phyloP scores from a whole-genome alignment of 1,284 basidiomycete genomes.

The Ganoderma boninense region DNA sequence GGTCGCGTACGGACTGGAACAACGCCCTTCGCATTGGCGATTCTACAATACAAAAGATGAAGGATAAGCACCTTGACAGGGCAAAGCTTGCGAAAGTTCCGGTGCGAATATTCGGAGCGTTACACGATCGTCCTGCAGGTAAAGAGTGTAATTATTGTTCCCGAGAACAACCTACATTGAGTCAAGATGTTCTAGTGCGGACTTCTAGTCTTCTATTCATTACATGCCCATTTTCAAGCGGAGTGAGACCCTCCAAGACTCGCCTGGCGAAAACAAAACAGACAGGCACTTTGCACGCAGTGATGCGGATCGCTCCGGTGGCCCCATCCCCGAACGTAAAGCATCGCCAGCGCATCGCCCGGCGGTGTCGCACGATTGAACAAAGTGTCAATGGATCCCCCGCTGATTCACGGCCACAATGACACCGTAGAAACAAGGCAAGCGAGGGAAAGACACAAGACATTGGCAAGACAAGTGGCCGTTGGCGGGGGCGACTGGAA shows the following conservation, averaged over 20 bases:
- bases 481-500: neutral
- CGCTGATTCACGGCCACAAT: neutral
- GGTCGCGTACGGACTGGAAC: neutral
- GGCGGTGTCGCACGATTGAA: neutral
- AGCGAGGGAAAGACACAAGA: neutral
- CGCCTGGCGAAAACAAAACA: neutral
- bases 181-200: slow-evolving; percentile 8
- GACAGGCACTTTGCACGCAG: neutral
- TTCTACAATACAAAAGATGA: neutral
- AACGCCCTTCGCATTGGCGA: neutral
- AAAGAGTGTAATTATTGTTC: neutral
- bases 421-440: neutral
- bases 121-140: neutral
- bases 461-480: neutral
- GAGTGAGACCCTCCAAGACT: neutral
- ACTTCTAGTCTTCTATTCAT: neutral
- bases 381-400: neutral
- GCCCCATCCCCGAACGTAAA: neutral
- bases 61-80: neutral
- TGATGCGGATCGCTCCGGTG: slow-evolving; percentile 2
- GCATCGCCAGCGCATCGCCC: slow-evolving; percentile 1
- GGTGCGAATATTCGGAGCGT: neutral
- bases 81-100: neutral
- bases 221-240: neutral
- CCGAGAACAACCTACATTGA: neutral